Conservation (phyloP, 331 rosid species). For the Rhamnella rubrinervis region DNA sequence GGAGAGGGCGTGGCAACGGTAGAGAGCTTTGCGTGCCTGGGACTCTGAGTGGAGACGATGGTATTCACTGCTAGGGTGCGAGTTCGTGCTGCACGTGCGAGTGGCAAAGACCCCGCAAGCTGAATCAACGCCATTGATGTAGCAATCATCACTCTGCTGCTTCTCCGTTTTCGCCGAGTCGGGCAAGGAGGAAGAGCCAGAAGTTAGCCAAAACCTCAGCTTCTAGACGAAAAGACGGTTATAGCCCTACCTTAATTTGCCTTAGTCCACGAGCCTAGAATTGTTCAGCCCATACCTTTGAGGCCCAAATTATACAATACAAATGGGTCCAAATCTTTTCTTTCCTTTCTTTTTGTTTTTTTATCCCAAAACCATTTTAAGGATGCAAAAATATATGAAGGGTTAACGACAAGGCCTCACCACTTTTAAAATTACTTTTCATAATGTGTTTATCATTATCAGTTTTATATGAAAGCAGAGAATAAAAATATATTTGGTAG, state of each 20-base stretch:
- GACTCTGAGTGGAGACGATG: constrained; percentile 14
- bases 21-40: constrained; percentile 27
- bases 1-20: constrained; percentile 24
- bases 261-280: background rate
- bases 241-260: background rate
- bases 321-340: too few relatives aligned
- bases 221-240: background rate
- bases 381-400: too few relatives aligned
- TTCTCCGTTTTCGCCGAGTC: background rate
- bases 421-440: too few relatives aligned
- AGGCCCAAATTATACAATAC: too few relatives aligned
- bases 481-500: too few relatives aligned
- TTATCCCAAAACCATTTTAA: too few relatives aligned
- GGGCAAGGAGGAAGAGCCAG: background rate
- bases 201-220: constrained; percentile 17
- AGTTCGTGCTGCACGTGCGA: constrained; percentile 51
- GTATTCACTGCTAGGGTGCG: constrained; percentile 26
- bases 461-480: too few relatives aligned
- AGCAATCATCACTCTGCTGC: constrained; percentile 34
- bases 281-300: too few relatives aligned
- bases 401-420: too few relatives aligned
- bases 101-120: constrained; percentile 52
- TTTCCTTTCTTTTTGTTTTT: too few relatives aligned
- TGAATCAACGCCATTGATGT: constrained; percentile 63
- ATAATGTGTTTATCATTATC: too few relatives aligned